phyloP scores from a whole-genome alignment of 2,329 filamentous ascomycete genomes.

The Coniochaeta hoffmannii region DNA sequence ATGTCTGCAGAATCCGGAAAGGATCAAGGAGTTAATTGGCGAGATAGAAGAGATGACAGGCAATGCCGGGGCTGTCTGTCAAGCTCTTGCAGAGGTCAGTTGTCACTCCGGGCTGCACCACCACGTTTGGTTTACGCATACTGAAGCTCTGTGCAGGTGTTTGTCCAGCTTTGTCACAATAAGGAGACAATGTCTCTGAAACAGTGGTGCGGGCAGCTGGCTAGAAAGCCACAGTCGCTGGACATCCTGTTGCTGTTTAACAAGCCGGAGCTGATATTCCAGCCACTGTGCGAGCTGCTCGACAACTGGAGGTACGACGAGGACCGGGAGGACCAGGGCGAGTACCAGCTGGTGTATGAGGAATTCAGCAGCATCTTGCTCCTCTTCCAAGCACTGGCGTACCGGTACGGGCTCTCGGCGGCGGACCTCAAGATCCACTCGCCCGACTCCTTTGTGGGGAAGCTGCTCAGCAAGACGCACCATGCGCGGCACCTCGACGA shows the following conservation, averaged over 20 bases:
- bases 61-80: constrained; percentile 79
- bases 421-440: constrained; percentile 56
- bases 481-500: constrained; percentile 50
- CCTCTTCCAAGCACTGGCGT: constrained; percentile 65
- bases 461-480: constrained; percentile 54
- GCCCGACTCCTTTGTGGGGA: constrained; percentile 60
- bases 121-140: neutral
- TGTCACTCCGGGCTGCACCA: neutral
- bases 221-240: constrained; percentile 61
- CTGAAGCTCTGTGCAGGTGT: constrained; percentile 34
- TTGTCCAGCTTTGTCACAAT: constrained; percentile 60
- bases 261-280: constrained; percentile 60
- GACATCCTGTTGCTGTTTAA: constrained; percentile 73
- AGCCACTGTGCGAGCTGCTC: constrained; percentile 66
- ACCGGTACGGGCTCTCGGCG: constrained; percentile 61
- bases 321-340: constrained; percentile 75
- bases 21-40: constrained; percentile 66
- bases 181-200: constrained; percentile 79
- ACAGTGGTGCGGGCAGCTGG: constrained; percentile 63
- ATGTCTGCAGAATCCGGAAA: constrained; percentile 68
- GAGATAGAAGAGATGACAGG: constrained; percentile 88
- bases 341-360: constrained; percentile 80
- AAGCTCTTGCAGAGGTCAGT: constrained; percentile 64
- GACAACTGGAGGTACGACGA: constrained; percentile 78
- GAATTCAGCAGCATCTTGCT: constrained; percentile 75